Conservation (phyloP, 75 land plant genomes). For the Adiantum capillusveneris region DNA sequence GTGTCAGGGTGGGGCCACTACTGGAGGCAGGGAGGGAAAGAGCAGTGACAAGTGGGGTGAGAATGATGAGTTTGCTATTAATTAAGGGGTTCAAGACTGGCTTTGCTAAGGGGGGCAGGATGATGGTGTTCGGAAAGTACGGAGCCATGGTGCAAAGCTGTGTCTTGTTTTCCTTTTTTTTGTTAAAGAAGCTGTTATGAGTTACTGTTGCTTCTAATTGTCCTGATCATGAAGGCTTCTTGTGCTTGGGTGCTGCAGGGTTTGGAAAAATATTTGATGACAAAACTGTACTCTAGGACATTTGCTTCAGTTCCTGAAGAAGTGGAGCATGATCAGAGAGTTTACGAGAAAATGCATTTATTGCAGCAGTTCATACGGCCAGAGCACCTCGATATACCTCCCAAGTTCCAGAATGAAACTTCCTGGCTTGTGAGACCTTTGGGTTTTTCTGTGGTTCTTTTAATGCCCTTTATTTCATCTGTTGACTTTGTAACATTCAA, state of each 20-base stretch:
- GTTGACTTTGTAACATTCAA: too few species aligned
- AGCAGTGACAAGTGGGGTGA: too few species aligned
- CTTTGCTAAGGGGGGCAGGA: too few species aligned
- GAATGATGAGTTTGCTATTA: too few species aligned
- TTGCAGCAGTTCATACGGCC: conserved; percentile 87
- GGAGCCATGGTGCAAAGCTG: too few species aligned
- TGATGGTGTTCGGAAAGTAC: too few species aligned
- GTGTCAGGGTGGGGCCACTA: too few species aligned
- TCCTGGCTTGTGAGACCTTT: conserved; percentile 79
- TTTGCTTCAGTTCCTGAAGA: conserved; percentile 91
- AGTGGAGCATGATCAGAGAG: conserved; percentile 54
- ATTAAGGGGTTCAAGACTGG: too few species aligned
- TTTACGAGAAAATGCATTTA: conserved; percentile 71
- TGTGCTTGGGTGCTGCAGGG: conserved; percentile 49
- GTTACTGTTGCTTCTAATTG: neutral
- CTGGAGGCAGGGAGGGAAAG: too few species aligned
- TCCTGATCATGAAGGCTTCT: neutral
- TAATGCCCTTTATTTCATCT: too few species aligned
- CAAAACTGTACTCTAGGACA: conserved; percentile 72
- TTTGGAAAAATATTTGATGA: conserved; percentile 97
- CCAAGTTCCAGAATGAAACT: conserved; percentile 80
- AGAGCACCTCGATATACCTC: conserved; percentile 87
- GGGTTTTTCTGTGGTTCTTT: too few species aligned
- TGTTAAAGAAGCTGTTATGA: neutral
- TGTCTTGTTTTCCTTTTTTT: too few species aligned